phyloP scores from a whole-genome alignment of 805 yeast genomes.

The Candida verbasci region DNA sequence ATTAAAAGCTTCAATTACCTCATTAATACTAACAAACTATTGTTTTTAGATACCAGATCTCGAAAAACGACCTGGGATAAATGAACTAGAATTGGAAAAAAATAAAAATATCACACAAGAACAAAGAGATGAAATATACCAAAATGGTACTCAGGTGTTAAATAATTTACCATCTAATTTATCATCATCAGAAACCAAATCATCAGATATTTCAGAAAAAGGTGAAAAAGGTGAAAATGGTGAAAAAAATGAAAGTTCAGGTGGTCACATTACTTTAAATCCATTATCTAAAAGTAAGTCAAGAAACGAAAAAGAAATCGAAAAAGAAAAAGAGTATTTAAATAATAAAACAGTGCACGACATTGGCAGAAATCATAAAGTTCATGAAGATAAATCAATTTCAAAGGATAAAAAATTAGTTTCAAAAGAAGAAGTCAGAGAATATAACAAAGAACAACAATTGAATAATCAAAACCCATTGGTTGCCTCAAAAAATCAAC shows the following conservation, averaged over 20 bases:
- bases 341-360: neutral
- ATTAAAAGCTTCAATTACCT: no score
- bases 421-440: conserved; percentile 13
- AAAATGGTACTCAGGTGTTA: neutral
- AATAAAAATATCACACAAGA: neutral
- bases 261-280: neutral
- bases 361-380: conserved; percentile 4
- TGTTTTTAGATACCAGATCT: conserved; percentile 4
- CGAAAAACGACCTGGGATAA: conserved; percentile 4
- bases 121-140: neutral
- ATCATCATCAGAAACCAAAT: no score
- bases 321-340: neutral
- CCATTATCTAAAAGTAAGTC: conserved; percentile 2
- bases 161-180: neutral
- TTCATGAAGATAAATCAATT: neutral
- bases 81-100: conserved; percentile 1
- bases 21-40: neutral
- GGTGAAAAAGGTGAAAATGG: neutral
- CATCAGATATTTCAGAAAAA: no score
- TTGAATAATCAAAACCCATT: conserved; percentile 6
- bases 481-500: conserved; percentile 2
- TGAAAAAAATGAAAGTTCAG: neutral
- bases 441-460: conserved; percentile 14
- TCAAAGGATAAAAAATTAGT: conserved; percentile 3
- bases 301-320: neutral